Base-by-base conservation (phyloP, 306 rosid genomes). In the Rosa lucieae region DNA sequence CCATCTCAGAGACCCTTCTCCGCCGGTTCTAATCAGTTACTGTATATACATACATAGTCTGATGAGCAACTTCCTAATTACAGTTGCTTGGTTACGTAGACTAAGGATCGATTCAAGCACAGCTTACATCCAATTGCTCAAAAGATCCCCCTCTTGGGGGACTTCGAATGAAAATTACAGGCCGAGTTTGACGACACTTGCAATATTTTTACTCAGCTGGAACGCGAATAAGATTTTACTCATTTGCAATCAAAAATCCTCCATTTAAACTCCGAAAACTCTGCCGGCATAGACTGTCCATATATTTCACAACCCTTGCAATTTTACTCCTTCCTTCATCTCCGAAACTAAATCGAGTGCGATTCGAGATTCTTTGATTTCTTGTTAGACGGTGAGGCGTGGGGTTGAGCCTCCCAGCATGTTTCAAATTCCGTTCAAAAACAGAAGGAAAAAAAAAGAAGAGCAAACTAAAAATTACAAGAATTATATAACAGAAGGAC, bases 121-220 rank as follows among this genome's bases (percentile, higher is more conserved):
- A n/a, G 14, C 37, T 39, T 43, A 47, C 20, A 56, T 29, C 79
- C 2, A 67, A 23, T 73, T 74, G 74, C 58, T 52, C 5, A 10
- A 61, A 61, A 11, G 21, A 37, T 29, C 49, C 8, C 8, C 8
- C 43, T 8, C 8, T 12, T 8, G n/a, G 11, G 47, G 66, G 29
- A 26, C 29, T 26, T 0, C 29, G 29, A 26, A 55, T 76, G 78
- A 66, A 72, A 76, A 29, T 65, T 70, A 81, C 77, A 18, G 66
- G 51, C 37, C 11, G 20, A 52, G 43, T 26, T 29, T 29, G 12
- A 29, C 17, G 4, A 29, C 37, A 63, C 0, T 23, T 10, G 5
- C 3, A 1, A 23, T 61, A 61, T 61, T 10, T 61, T 14, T 65
- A 26, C 44, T 6, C 47, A 1, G 26, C 26, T 23, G 26, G 26